Conservation (phyloP, 441 rosid genomes). For the Capsella rubella region DNA sequence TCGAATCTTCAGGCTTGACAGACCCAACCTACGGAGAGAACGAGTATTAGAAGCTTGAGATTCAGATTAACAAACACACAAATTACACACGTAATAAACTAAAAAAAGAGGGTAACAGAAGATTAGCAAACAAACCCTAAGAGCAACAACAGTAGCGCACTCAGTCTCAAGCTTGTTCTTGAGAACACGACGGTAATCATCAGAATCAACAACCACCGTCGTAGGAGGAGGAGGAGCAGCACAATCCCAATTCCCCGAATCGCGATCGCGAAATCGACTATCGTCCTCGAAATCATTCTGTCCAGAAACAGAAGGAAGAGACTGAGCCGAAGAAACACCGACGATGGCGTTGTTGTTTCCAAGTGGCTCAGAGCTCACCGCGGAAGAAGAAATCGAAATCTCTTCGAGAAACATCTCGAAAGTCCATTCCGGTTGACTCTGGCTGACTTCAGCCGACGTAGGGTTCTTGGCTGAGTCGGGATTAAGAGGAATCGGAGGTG, state of each 20-base stretch:
- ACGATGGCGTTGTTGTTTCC: constrained; percentile 48
- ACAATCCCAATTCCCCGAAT: constrained; percentile 26
- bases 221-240: constrained; percentile 38
- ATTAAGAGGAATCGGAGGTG: constrained; percentile 43
- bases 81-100: background rate
- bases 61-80: constrained; percentile 3
- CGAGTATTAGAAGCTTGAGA: constrained; percentile 10
- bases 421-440: constrained; percentile 74
- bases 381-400: constrained; percentile 47
- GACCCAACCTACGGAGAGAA: constrained; percentile 47
- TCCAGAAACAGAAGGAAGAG: constrained; percentile 53
- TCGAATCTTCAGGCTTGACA: constrained; percentile 64
- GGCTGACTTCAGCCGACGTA: constrained; percentile 46
- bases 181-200: constrained; percentile 62
- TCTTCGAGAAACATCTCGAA: constrained; percentile 70
- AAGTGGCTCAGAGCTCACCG: constrained; percentile 48
- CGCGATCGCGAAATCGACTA: constrained; percentile 38
- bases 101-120: constrained; percentile 14
- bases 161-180: constrained; percentile 70
- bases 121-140: constrained; percentile 50
- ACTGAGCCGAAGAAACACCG: constrained; percentile 45
- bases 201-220: constrained; percentile 48
- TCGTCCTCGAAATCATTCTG: constrained; percentile 46
- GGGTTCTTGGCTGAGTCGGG: constrained; percentile 31
- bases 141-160: constrained; percentile 73